Evolutionary conservation across 139 green algal genomes (phyloP).

Genomic region (Chlamydomonas applanata): DNA sequence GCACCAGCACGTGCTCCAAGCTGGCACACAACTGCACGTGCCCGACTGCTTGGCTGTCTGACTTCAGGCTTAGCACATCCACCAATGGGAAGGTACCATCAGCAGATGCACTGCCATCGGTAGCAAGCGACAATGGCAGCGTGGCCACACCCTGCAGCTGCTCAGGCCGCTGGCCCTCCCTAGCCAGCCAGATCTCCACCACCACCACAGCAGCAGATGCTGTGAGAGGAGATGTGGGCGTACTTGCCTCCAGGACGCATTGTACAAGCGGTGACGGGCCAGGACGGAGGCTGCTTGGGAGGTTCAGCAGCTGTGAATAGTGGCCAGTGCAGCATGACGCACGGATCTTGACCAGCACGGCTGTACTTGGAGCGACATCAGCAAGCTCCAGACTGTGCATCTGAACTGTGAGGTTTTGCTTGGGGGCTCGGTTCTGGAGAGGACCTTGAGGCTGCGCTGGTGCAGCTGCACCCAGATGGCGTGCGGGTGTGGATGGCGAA

Average conservation of each 20-base stretch:
- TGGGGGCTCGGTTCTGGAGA: background rate
- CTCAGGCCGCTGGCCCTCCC: background rate
- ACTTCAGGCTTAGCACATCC: background rate
- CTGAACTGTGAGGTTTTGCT: background rate
- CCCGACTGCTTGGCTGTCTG: background rate
- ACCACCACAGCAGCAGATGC: background rate
- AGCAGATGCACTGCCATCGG: background rate
- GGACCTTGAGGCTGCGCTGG: background rate
- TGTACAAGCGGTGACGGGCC: background rate
- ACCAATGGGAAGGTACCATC: background rate
- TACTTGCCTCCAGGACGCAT: background rate
- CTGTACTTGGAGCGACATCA: background rate
- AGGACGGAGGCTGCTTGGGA: background rate
- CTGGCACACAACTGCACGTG: background rate
- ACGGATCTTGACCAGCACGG: background rate
- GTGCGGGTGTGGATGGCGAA: too few species aligned
- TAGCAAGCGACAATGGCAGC: background rate
- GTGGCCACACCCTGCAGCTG: constrained; percentile 1
- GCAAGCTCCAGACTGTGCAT: background rate
- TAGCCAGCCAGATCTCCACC: constrained; percentile 15
- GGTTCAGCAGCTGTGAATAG: background rate
- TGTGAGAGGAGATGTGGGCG: background rate
- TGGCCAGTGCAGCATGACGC: background rate
- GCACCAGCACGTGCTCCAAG: constrained; percentile 4
- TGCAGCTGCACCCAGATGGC: background rate